phyloP scores from a whole-genome alignment of 1,284 basidiomycete species.

The Ustilago crameri region DNA sequence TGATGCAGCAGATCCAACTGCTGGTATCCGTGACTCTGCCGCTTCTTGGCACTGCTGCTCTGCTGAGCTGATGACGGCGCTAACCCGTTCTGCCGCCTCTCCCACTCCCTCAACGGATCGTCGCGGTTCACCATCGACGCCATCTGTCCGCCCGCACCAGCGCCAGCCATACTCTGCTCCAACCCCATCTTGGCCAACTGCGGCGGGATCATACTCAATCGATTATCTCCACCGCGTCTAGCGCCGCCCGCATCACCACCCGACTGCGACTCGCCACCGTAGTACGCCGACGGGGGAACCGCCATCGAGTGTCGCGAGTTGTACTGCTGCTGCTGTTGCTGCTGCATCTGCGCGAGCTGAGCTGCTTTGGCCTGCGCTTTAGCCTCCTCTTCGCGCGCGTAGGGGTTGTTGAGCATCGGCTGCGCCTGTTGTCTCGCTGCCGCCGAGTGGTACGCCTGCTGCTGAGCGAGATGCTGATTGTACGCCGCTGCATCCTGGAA shows the following conservation, averaged over 20 bases:
- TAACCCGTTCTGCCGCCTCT: conserved; percentile 72
- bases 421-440: conserved; percentile 68
- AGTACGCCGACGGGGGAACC: conserved; percentile 31
- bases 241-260: conserved; percentile 11
- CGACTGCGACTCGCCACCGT: conserved; percentile 9
- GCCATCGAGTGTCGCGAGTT: conserved; percentile 42
- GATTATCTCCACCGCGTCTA: conserved; percentile 24
- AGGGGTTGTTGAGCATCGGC: conserved; percentile 62
- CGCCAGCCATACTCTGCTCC: conserved; percentile 37
- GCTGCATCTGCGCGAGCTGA: conserved; percentile 50
- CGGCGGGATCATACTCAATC: conserved; percentile 87
- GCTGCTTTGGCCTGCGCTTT: conserved; percentile 47
- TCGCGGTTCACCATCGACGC: conserved; percentile 64
- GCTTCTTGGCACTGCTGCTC: conserved; percentile 39
- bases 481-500: conserved; percentile 93
- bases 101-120: conserved; percentile 64
- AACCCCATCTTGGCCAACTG: conserved; percentile 73
- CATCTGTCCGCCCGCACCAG: conserved; percentile 26
- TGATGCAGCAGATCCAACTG: conserved; percentile 52
- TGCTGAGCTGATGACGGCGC: conserved; percentile 34
- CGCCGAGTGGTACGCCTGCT: conserved; percentile 86
- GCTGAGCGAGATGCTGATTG: conserved; percentile 91
- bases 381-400: conserved; percentile 50
- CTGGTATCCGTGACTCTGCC: conserved; percentile 42
- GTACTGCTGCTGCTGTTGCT: conserved; percentile 49